phyloP scores from a whole-genome alignment of 495 filamentous ascomycete genomes.

The Penicillium malachiteum region DNA sequence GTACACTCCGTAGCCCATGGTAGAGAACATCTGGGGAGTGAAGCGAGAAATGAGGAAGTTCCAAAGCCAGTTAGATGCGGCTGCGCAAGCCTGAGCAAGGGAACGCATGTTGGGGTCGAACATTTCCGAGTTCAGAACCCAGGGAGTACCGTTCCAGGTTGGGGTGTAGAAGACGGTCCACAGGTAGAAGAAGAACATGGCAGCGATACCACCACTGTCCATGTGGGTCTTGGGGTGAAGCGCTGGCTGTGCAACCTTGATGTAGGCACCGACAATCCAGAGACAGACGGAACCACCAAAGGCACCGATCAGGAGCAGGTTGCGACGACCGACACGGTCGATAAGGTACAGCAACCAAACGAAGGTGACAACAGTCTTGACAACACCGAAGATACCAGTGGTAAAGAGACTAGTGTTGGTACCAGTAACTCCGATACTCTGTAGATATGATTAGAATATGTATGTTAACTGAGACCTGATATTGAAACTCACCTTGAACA shows the following conservation, averaged over 20 bases:
- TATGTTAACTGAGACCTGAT: background rate
- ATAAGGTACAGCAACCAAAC: constrained; percentile 69
- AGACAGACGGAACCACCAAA: constrained; percentile 67
- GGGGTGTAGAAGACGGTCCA: constrained; percentile 78
- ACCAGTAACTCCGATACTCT: constrained; percentile 56
- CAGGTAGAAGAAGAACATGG: constrained; percentile 78
- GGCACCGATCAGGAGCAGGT: constrained; percentile 69
- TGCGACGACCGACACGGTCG: constrained; percentile 67
- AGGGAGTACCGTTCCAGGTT: constrained; percentile 71
- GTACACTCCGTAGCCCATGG: constrained; percentile 69
- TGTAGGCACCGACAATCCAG: constrained; percentile 71
- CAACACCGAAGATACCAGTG: constrained; percentile 55
- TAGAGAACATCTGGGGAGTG: constrained; percentile 71
- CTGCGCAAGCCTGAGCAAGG: constrained; percentile 66
- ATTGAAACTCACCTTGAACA: constrained; percentile 43
- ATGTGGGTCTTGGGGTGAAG: constrained; percentile 39
- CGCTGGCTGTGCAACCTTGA: constrained; percentile 58
- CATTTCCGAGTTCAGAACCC: constrained; percentile 65
- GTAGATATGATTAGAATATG: constrained; percentile 2
- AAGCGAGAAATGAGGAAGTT: constrained; percentile 73
- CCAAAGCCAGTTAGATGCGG: constrained; percentile 72
- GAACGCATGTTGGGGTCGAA: constrained; percentile 61
- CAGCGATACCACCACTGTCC: constrained; percentile 60
- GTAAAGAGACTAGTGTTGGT: constrained; percentile 50
- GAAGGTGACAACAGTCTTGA: constrained; percentile 58